Conservation (phyloP, 768 basidiomycete genomes). For the Leccinum barrowsii region DNA sequence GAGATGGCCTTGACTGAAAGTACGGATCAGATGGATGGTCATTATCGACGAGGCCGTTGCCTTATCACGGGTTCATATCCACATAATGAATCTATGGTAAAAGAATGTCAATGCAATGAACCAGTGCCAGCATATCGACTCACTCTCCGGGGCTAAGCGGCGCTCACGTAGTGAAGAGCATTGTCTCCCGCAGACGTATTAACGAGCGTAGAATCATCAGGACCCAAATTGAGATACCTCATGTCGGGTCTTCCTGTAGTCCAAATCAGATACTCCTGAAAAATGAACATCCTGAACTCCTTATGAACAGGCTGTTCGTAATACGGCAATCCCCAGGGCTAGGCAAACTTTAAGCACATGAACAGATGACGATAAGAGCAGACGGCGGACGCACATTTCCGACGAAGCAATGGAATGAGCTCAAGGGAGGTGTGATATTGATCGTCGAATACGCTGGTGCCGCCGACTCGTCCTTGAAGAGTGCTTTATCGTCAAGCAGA, state of each 20-base stretch:
- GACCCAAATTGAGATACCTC: slow-evolving; percentile 52
- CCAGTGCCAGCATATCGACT: slow-evolving; percentile 8
- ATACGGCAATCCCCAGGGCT: slow-evolving; percentile 69
- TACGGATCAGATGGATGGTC: no score
- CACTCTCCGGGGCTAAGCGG: slow-evolving; percentile 53
- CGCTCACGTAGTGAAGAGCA: slow-evolving; percentile 72
- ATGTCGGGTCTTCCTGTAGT: slow-evolving; percentile 74
- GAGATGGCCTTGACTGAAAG: no score
- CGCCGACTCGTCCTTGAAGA: slow-evolving; percentile 14
- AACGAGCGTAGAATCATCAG: slow-evolving; percentile 63
- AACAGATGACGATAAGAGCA: background rate
- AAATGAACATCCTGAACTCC: slow-evolving; percentile 51
- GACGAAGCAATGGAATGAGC: slow-evolving; percentile 61
- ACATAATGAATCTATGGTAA: no score
- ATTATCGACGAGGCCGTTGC: no score
- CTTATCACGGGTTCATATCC: no score
- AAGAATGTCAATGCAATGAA: no score
- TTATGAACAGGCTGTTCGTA: slow-evolving; percentile 67
- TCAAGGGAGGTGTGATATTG: slow-evolving; percentile 51
- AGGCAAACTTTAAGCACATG: slow-evolving; percentile 5
- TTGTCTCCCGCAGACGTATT: slow-evolving; percentile 82
- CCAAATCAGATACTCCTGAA: background rate
- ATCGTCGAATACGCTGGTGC: slow-evolving; percentile 34
- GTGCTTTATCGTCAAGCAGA: slow-evolving; percentile 40
- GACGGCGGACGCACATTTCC: slow-evolving; percentile 36